A percentile compares a stretch with the other conserved stretches of the same genome.
These are phyloP conservation scores for Talaromyces sp. DNA, from an alignment of 2,329 filamentous ascomycete genomes.

Conservation along the genomic window DNA sequence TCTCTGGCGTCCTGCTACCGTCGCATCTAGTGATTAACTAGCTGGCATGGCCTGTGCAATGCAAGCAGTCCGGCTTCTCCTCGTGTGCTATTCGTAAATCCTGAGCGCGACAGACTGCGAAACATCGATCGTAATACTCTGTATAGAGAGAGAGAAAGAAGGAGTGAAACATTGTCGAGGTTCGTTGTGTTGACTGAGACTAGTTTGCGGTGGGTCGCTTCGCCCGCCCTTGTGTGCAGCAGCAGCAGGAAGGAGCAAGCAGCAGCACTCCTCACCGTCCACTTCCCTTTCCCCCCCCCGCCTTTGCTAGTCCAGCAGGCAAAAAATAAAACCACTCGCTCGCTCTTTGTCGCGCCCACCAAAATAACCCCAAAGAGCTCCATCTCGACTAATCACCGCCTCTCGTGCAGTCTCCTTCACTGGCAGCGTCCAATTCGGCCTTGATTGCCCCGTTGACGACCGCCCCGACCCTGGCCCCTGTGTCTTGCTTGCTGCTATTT, in stretches of 20 bases:
- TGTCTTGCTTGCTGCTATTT: neutral
- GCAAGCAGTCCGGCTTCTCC: neutral
- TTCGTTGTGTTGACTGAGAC: neutral
- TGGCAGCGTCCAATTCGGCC: neutral
- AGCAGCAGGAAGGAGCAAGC: neutral
- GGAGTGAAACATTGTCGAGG: neutral
- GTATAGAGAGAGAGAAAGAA: neutral
- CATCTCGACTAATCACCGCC: neutral
- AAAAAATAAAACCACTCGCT: neutral
- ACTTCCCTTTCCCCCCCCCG: neutral
- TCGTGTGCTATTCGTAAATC: neutral
- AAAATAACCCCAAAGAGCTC: neutral
- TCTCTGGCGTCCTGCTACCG: neutral
- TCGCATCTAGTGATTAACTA: neutral
- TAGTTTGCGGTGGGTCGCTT: neutral
- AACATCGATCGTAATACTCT: too few relatives aligned
- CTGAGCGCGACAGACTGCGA: neutral
- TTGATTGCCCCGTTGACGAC: neutral
- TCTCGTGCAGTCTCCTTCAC: neutral
- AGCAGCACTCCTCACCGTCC: neutral
- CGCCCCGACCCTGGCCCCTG: neutral
- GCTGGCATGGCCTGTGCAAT: neutral
- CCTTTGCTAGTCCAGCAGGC: neutral
- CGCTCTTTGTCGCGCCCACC: neutral
- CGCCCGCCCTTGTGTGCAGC: neutral